Base-by-base conservation (phyloP, 768 basidiomycete species). In the Naganishia onofrii region DNA sequence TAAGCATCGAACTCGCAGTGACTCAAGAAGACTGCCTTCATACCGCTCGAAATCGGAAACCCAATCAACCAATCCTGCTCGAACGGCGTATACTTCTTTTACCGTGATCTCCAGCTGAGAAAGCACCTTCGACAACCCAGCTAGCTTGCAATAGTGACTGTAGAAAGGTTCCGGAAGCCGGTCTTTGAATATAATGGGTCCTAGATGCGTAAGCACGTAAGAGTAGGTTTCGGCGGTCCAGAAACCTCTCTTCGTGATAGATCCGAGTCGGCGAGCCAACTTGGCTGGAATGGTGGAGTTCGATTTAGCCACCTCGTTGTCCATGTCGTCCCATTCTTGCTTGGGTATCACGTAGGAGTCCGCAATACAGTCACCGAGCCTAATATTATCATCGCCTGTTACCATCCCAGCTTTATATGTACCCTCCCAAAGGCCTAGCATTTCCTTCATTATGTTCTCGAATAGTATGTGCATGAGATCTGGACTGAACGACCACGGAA, bases 401-500 rank as follows among this genome's bases (percentile, higher is more conserved):
- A 57, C n/a, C 55, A 31, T 29, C 5, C 2, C 19, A 2, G 21
- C 55, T n/a, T 60, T 60, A 21, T 60, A 60, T 3, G 17, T 42
- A 21, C 58, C 58, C 36, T 60, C 58, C 58, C 58, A 60, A 1
- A 42, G 1, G 1, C 21, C 15, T 3, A 60, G 36, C 21, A 60
- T 31, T n/a, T 60, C 36, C 26, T 38, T 60, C 58, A 42, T 42
- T 4, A 42, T 23, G 26, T 60, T 60, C 38, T 60, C 58, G 17
- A 42, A 60, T 2, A 60, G 9, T 4, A 60, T n/a, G 36, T 60
- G 58, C 58, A 42, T 60, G 17, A 60, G 42, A n/a, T 60, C 58
- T 1, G 21, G 4, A 2, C 3, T 19, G n/a, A 60, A 60, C 1
- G 58, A 60, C 34, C 36, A 42, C 1, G 58, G 36, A n/a, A 60